Conservation (phyloP, 164 flowering plant genomes). For the Sextonia rubra region DNA sequence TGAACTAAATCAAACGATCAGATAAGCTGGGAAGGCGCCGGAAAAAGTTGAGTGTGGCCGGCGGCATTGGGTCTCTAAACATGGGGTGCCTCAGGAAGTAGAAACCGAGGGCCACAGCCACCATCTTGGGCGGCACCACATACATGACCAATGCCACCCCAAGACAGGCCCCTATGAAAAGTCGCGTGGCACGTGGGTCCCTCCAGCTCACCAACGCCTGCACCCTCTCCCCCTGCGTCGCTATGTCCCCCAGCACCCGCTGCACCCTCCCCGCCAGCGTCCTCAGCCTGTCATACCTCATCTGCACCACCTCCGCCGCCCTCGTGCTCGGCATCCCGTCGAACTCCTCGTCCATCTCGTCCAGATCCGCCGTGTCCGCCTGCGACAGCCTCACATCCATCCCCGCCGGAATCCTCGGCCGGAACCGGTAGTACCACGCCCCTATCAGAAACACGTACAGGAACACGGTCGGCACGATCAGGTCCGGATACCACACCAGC, state of each 20-base stretch:
- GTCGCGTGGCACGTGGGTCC: conserved; percentile 87
- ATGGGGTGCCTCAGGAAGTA: conserved; percentile 90
- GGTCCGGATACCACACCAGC: conserved; percentile 96
- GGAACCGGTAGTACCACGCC: conserved; percentile 84
- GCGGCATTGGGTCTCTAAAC: conserved; percentile 94
- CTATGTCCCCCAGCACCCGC: conserved; percentile 85
- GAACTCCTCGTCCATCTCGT: conserved; percentile 91
- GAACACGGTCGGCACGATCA: conserved; percentile 82
- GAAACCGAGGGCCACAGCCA: conserved; percentile 91
- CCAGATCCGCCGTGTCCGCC: conserved; percentile 73
- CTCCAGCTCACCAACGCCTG: conserved; percentile 95
- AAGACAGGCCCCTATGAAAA: conserved; percentile 73
- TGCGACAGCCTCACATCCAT: conserved; percentile 80
- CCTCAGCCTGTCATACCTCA: conserved; percentile 75
- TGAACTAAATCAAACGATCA: conserved; percentile 65
- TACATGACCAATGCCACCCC: conserved; percentile 59
- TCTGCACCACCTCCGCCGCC: conserved; percentile 62
- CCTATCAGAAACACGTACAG: conserved; percentile 75
- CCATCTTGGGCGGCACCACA: conserved; percentile 88
- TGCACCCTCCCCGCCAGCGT: conserved; percentile 77
- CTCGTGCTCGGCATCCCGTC: conserved; percentile 70
- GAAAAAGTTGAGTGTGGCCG: conserved; percentile 84
- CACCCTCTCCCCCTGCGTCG: conserved; percentile 90
- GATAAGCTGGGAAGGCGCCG: conserved; percentile 87
- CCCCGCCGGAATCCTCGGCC: conserved; percentile 79